Percentiles rank a stretch among this genome's conserved stretches.
These are phyloP conservation scores for Didymella keratinophila DNA, from an alignment of 2,329 filamentous ascomycete genomes.

Conservation along the genomic window DNA sequence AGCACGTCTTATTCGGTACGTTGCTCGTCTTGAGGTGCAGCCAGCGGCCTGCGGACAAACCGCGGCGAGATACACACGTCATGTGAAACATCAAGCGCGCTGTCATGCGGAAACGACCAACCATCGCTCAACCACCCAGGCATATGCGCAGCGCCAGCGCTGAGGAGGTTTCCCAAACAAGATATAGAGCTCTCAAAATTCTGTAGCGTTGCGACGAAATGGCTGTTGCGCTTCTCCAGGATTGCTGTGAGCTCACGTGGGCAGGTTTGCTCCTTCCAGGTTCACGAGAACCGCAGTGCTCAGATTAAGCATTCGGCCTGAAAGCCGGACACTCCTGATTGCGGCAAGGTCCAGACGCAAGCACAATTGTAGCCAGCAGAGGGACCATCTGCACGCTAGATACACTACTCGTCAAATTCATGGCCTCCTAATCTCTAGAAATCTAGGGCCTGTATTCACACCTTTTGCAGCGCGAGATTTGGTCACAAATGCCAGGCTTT, in stretches of 20 bases:
- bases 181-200: neutral
- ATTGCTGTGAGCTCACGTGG: neutral
- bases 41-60: slow-evolving; percentile 2
- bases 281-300: neutral
- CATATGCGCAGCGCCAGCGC: neutral
- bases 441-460: too few relatives aligned
- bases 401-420: too few relatives aligned
- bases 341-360: too few relatives aligned
- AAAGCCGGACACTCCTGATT: too few relatives aligned
- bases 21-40: neutral
- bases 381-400: too few relatives aligned
- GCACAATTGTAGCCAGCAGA: too few relatives aligned
- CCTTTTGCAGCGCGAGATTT: too few relatives aligned
- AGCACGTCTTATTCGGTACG: neutral
- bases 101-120: slow-evolving; percentile 23
- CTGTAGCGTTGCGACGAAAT: neutral
- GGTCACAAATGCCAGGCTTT: too few relatives aligned
- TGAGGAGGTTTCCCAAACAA: neutral
- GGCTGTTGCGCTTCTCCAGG: neutral
- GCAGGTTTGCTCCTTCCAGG: neutral
- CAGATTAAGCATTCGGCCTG: neutral
- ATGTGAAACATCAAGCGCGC: slow-evolving; percentile 31
- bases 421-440: too few relatives aligned
- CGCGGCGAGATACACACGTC: slow-evolving; percentile 25
- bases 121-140: neutral